A percentile compares a stretch with the other conserved stretches of the same genome.
These are phyloP conservation scores for Irpex sp. DNA, from an alignment of 1,284 basidiomycete species.

Conservation along the genomic window DNA sequence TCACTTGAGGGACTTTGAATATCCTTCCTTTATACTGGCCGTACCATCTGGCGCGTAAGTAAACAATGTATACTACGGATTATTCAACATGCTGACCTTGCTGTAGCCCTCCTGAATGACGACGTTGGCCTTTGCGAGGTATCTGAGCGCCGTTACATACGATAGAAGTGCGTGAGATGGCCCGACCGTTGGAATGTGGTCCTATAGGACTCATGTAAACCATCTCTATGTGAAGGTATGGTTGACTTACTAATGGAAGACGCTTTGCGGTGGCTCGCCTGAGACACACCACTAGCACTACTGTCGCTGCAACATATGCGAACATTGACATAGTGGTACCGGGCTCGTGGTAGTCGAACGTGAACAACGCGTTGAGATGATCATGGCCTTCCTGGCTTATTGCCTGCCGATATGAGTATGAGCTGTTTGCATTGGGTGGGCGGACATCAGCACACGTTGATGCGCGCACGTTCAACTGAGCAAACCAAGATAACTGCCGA, in stretches of 20 bases:
- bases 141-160: neutral
- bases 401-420: too few relatives aligned
- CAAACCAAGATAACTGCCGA: too few relatives aligned
- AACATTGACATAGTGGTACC: neutral
- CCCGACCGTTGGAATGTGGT: neutral
- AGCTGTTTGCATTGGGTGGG: too few relatives aligned
- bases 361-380: too few relatives aligned
- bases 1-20: constrained; percentile 1
- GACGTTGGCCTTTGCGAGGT: constrained; percentile 1
- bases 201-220: neutral
- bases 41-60: neutral
- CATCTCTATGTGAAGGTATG: too few relatives aligned
- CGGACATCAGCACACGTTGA: too few relatives aligned
- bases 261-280: neutral
- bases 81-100: neutral
- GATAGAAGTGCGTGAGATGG: neutral
- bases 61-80: neutral
- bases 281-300: neutral
- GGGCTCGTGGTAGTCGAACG: too few relatives aligned
- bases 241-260: neutral
- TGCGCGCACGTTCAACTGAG: too few relatives aligned
- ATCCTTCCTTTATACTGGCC: constrained; percentile 1
- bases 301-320: neutral
- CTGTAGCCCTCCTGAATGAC: neutral
- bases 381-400: too few relatives aligned